phyloP scores from a whole-genome alignment of 345 rosid genomes.

The Erysimum cheiranthoides region DNA sequence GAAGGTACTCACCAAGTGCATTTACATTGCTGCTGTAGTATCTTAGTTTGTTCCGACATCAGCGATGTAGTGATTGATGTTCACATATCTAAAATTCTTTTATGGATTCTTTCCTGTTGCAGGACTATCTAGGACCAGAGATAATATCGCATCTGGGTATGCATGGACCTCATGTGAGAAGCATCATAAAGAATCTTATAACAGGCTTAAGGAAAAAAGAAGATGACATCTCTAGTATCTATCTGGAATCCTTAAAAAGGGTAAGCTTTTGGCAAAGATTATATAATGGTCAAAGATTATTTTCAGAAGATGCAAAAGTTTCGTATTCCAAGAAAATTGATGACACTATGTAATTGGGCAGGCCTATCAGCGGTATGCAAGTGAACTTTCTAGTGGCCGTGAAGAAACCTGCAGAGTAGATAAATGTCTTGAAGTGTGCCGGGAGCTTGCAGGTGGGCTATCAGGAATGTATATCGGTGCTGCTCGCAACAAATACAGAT shows the following conservation, averaged over 20 bases:
- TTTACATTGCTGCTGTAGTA: slow-evolving; percentile 34
- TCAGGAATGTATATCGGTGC: slow-evolving; percentile 82
- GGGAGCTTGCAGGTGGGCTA: slow-evolving; percentile 84
- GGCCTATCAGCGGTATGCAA: slow-evolving; percentile 67
- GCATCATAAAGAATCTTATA: slow-evolving; percentile 81
- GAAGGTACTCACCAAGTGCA: slow-evolving; percentile 57
- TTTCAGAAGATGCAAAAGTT: slow-evolving; percentile 19
- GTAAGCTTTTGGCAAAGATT: slow-evolving; percentile 49
- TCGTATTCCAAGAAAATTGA: slow-evolving; percentile 18
- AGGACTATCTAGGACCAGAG: slow-evolving; percentile 87
- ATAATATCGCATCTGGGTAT: slow-evolving; percentile 89
- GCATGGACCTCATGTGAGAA: slow-evolving; percentile 85
- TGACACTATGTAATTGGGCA: slow-evolving; percentile 42
- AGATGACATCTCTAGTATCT: slow-evolving; percentile 60
- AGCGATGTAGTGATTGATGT: background rate
- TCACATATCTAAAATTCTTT: background rate
- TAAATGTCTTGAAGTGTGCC: slow-evolving; percentile 70
- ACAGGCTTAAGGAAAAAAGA: slow-evolving; percentile 76
- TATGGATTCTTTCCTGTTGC: slow-evolving; percentile 40
- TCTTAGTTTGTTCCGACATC: slow-evolving; percentile 16
- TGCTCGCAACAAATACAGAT: slow-evolving; percentile 82
- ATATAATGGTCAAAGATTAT: background rate
- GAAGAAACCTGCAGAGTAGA: slow-evolving; percentile 57
- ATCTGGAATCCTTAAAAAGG: slow-evolving; percentile 82
- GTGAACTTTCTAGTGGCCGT: slow-evolving; percentile 57